Percentiles rank a stretch among this genome's conserved stretches.
These are phyloP conservation scores for Allomyces macrogynus DNA, from an alignment of 192 early-diverging fungal species.

Conservation along the genomic window DNA sequence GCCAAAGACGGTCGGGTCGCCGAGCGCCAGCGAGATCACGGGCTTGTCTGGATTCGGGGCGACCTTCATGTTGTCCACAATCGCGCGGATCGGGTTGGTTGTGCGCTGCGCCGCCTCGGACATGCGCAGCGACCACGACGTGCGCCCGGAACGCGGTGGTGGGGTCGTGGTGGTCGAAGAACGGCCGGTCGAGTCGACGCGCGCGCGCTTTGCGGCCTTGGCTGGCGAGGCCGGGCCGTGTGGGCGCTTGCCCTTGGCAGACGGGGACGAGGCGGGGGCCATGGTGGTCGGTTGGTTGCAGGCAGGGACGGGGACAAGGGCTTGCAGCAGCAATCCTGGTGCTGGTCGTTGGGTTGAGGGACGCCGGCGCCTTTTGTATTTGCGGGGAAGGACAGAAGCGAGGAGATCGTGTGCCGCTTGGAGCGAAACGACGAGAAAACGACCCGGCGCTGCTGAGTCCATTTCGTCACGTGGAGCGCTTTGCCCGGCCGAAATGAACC, in stretches of 20 bases:
- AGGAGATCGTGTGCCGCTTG: no score
- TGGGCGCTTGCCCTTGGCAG: not conserved
- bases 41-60: slow-evolving; percentile 31
- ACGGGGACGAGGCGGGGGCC: not conserved
- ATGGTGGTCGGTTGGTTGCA: not conserved
- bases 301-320: not conserved
- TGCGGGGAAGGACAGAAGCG: no score
- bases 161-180: slow-evolving; percentile 17
- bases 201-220: no score
- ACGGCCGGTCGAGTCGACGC: no score
- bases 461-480: no score
- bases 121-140: not conserved
- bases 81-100: slow-evolving; percentile 67
- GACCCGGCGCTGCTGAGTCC: no score
- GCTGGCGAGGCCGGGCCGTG: no score
- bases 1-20: slow-evolving; percentile 77
- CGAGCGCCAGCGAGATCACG: slow-evolving; percentile 9
- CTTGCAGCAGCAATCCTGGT: not conserved
- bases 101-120: slow-evolving; percentile 53
- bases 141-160: slow-evolving; percentile 1
- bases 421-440: no score
- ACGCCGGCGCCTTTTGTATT: no score
- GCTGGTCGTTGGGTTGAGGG: no score
- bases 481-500: no score
- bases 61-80: slow-evolving; percentile 57